A percentile compares a stretch with the other conserved stretches of the same genome.
Evolutionary conservation across 306 rosid species (phyloP).

Genomic region (Canavalia ensiformis): DNA sequence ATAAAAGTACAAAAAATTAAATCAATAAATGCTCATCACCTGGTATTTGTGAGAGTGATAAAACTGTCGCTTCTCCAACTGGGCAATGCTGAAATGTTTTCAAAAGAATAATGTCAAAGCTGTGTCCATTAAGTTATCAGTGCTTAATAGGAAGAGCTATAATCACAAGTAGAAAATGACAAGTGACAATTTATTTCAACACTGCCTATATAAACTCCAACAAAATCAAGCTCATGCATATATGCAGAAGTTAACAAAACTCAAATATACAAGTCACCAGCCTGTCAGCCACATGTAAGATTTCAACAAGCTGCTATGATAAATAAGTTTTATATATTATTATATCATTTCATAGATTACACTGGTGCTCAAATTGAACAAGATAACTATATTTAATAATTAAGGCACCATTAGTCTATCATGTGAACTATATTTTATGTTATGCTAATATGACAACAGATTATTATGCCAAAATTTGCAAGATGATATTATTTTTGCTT

Average conservation of each 20-base stretch:
- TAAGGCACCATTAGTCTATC: constrained; percentile 4
- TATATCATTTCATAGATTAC: constrained; percentile 18
- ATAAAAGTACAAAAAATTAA: constrained; percentile 29
- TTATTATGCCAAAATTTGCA: not conserved
- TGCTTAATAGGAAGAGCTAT: constrained; percentile 16
- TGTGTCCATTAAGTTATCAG: constrained; percentile 26
- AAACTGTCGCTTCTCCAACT: constrained; percentile 70
- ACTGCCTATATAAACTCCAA: constrained; percentile 13
- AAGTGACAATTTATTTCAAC: constrained; percentile 29
- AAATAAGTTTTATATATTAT: constrained; percentile 10
- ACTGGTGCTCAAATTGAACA: constrained; percentile 22
- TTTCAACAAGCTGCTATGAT: constrained; percentile 29
- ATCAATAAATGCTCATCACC: constrained; percentile 57
- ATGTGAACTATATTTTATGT: constrained; percentile 3
- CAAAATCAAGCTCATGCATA: constrained; percentile 16
- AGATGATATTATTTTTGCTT: constrained; percentile 25
- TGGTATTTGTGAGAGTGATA: constrained; percentile 86
- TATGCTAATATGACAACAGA: not conserved
- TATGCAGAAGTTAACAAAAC: constrained; percentile 21
- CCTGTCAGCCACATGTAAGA: not conserved
- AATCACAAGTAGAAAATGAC: constrained; percentile 33
- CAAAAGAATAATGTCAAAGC: constrained; percentile 41
- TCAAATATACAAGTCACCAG: constrained; percentile 24
- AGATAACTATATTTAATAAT: constrained; percentile 20
- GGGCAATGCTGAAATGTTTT: constrained; percentile 66